phyloP scores from a whole-genome alignment of 441 rosid species.

The Daphne laureola region DNA sequence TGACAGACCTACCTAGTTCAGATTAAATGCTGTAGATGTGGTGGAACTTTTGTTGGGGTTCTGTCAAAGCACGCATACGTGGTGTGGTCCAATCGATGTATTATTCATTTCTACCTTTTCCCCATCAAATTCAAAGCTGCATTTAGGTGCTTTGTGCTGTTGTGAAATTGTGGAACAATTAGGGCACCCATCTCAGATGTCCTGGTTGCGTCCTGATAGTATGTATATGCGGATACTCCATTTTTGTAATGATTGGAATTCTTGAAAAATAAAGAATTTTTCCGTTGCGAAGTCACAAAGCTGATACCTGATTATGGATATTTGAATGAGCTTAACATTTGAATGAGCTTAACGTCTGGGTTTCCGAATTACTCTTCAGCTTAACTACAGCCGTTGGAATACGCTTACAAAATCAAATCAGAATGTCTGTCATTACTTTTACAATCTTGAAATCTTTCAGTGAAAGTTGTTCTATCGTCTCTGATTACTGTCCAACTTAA shows the following conservation, averaged over 20 bases:
- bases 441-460: too few relatives aligned
- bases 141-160: slow-evolving; percentile 16
- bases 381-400: not conserved
- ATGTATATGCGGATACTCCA: slow-evolving; percentile 6
- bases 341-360: not conserved
- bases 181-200: slow-evolving; percentile 6
- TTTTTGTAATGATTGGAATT: slow-evolving; percentile 5
- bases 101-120: not conserved
- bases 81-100: slow-evolving; percentile 9
- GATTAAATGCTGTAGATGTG: too few relatives aligned
- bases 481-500: too few relatives aligned
- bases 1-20: too few relatives aligned
- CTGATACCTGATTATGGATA: not conserved
- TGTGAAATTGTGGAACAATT: slow-evolving; percentile 12
- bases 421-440: too few relatives aligned
- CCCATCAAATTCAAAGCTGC: too few relatives aligned
- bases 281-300: not conserved
- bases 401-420: not conserved
- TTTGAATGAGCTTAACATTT: not conserved
- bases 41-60: too few relatives aligned
- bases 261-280: slow-evolving; percentile 4
- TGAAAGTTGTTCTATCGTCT: too few relatives aligned
- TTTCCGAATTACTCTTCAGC: not conserved
- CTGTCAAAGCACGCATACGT: too few relatives aligned
- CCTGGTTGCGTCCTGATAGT: not conserved